Evolutionary conservation across 2,329 filamentous ascomycete genomes (phyloP), one percentile per base, ranked within the genome.

Genomic region (Ilyonectria mors-panacis): DNA sequence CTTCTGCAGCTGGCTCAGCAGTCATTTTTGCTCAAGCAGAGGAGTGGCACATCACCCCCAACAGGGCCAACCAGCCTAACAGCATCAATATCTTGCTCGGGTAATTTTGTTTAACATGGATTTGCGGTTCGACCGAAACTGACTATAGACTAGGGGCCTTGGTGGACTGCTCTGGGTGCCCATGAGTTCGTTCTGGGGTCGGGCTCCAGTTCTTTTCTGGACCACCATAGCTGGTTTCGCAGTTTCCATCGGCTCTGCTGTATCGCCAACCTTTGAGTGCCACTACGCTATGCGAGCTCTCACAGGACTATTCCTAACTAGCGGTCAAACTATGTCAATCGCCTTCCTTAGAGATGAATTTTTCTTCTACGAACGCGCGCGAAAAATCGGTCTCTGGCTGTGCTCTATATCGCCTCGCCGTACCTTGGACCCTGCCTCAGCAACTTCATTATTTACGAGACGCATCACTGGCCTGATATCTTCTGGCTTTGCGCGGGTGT

Each of bases 311-410:
- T 86, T 86, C 74, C 80, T 80, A 30, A 85, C 84, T 7, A 81
- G 82, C 13, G 75, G 78, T 9, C 83, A 85, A 65, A 81, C 78
- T 6, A 80, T 81, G n/a, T 84, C 84, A 13, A 78, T 88, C 58
- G 85, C 86, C 71, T 85, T 85, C 72, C 84, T 88, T 73, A 85
- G 88, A 59, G 88, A 90, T 75, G 82, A 88, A 63, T 90, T 88
- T 79, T 89, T 88, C 79, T 87, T 88, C 77, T 87, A 89, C 69
- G 83, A 89, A 67, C 80, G 85, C 44, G 84, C 84, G 1, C 77
- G 84, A 28, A 86, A 86, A 72, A 85, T 86, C 66, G 84, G 84
- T 61, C 77, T 86, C 45, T 85, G 83, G 83, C 82, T 19, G 75
- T 78, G 4, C 79, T 81, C 66, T 80, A 82, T 70, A 75, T 83